Evolutionary conservation across 2,329 filamentous ascomycete genomes (phyloP), one percentile per base, ranked within the genome.

Genomic region (Tolypocladium capitatum): DNA sequence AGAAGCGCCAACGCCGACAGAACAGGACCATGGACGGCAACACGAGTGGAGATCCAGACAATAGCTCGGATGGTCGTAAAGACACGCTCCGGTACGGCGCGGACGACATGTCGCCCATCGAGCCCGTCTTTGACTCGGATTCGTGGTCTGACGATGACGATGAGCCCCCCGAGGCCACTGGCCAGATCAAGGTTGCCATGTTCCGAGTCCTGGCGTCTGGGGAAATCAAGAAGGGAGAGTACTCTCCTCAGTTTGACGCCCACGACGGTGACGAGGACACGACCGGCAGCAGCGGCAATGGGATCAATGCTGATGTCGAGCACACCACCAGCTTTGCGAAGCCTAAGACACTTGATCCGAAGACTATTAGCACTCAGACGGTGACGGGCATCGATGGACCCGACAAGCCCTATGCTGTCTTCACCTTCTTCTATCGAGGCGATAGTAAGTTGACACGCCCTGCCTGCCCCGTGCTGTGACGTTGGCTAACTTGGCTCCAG

Each of bases 261-360:
- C 88, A 97, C 58, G 92, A 97, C 59, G 91, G 95, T 53, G 90
- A 95, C 52, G 89, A 95, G 48, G 82, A 84, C 47, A 70, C 74
- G 18, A 64, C 74, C 28, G 67, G 62, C 34, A 69, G 71, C 28
- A 74, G 71, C 7, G 76, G 72, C 45, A 79, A 75, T 35, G 73
- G 73, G 14, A 73, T 85, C 51, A 86, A 90, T 57, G 84, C 81
- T 36, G 88, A 95, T 59, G 79, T 96, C 48, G 92, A 97, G 67
- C 92, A 98, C 63, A 97, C 92, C 2, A 97, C 92, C 8, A 95
- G 90, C 62, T 97, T 97, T 66, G 91, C 91, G 10, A 94, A 96
- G 68, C 91, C 90, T 14, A 97, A 96, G 74, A 85, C 88, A 1
- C 74, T 96, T 46, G 94, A 97, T 68, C 91, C 91, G 0, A 96